These are phyloP conservation scores for Sugiyamaella qingdaonensis DNA, from an alignment of 805 yeast genomes.

Conservation along the genomic window DNA sequence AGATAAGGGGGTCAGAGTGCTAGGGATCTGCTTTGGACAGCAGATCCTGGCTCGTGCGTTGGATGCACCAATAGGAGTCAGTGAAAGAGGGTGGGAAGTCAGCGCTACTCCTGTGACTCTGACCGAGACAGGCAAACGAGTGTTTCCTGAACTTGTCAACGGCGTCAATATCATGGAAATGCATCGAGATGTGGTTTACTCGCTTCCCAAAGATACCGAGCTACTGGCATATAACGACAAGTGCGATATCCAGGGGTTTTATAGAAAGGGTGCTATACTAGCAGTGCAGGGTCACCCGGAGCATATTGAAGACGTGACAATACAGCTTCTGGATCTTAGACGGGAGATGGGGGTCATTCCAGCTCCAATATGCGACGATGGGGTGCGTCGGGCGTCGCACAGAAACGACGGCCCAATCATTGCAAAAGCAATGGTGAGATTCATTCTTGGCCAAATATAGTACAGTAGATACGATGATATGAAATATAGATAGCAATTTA, in stretches of 20 bases:
- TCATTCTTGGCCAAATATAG: slow-evolving; percentile 9
- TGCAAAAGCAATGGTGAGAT: slow-evolving; percentile 22
- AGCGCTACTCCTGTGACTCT: slow-evolving; percentile 52
- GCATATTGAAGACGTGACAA: slow-evolving; percentile 41
- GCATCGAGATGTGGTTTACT: slow-evolving; percentile 55
- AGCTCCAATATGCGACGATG: slow-evolving; percentile 15
- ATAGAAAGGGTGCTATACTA: slow-evolving; percentile 47
- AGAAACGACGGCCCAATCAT: slow-evolving; percentile 22
- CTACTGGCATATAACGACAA: slow-evolving; percentile 51
- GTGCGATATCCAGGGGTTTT: slow-evolving; percentile 66
- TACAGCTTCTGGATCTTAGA: slow-evolving; percentile 17
- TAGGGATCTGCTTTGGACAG: slow-evolving; percentile 80
- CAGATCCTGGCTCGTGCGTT: slow-evolving; percentile 67
- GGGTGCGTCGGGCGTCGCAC: slow-evolving; percentile 7
- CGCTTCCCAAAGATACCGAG: slow-evolving; percentile 38
- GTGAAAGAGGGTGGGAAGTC: slow-evolving; percentile 67
- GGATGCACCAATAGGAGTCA: slow-evolving; percentile 56
- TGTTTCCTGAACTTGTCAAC: slow-evolving; percentile 31
- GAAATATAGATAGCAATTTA: too few species aligned
- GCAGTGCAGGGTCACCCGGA: slow-evolving; percentile 93
- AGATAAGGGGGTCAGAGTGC: slow-evolving; percentile 19
- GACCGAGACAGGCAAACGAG: slow-evolving; percentile 40
- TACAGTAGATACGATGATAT: too few species aligned
- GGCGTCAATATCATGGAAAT: slow-evolving; percentile 46
- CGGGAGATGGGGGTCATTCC: slow-evolving; percentile 14